Conservation (phyloP, 345 rosid genomes). For the Brassica rapa region DNA sequence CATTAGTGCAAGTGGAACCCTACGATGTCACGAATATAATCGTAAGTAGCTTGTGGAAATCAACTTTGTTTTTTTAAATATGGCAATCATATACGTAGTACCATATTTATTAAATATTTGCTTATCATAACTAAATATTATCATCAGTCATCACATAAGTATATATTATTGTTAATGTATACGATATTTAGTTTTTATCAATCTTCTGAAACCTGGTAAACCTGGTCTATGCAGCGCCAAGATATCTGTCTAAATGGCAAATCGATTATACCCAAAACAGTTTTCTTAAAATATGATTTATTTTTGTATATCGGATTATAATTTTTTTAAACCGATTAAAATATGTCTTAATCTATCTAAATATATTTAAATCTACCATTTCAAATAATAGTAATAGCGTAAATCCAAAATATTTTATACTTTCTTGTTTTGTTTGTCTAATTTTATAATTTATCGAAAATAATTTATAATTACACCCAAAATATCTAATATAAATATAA, state of each 20-base stretch:
- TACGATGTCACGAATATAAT: conserved; percentile 20
- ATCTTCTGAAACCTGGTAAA: too few relatives aligned
- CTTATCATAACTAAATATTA: neutral
- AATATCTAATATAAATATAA: too few relatives aligned
- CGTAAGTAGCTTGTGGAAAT: conserved; percentile 28
- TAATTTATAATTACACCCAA: too few relatives aligned
- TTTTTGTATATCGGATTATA: neutral
- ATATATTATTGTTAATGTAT: neutral
- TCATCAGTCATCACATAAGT: neutral
- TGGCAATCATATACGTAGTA: neutral
- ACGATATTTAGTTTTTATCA: neutral
- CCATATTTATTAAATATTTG: neutral
- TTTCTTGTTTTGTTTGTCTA: too few relatives aligned
- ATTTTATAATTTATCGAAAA: too few relatives aligned
- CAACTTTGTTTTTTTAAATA: conserved; percentile 3
- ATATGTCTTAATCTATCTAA: too few relatives aligned
- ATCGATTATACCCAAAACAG: too few relatives aligned
- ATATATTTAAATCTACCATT: neutral
- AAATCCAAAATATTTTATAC: too few relatives aligned
- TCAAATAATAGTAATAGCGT: too few relatives aligned
- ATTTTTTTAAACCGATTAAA: neutral
- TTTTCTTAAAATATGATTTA: too few relatives aligned
- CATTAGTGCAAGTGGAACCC: conserved; percentile 32
- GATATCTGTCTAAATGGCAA: neutral
- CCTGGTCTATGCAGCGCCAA: too few relatives aligned